Evolutionary conservation across 257 asterid species (phyloP), one percentile per base, ranked within the genome.

Genomic region (Scutellaria minor): DNA sequence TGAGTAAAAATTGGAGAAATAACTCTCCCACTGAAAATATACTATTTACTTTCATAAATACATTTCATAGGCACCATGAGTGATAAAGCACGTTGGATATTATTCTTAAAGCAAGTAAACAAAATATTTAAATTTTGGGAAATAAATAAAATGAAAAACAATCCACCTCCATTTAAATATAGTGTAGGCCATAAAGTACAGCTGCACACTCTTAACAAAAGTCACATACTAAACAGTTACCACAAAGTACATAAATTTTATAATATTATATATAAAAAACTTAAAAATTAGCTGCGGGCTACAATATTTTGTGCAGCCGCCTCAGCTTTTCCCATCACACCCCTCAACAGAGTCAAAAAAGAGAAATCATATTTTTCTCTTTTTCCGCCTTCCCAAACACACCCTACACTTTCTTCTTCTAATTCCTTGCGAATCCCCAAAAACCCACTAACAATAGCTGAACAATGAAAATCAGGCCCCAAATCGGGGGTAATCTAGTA

Each of bases 241-340:
- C 18, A 50, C 55, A 59, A 61, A 61, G 40, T 24, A 22, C 27
- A 57, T 15, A 7, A 20, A 54, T 18, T 18, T 18, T 54, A 54
- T 20, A 2, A 54, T 54, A 54, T 70, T 13, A 22, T 10, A 67
- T 64, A 64, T 42, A 35, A 69, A 39, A 68, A 54, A 22, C 50
- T 54, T 48, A 5, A 57, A 74, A 73, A 50, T 22, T 59, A 78
- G 86, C 97, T 85, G 96, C 94, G 97, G 97, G 96, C 97, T 79
- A 84, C 94, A 80, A 55, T 64, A 0, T 45, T 48, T 76, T 74
- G 73, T 84, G 90, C 91, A 84, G 88, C 90, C 96, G 83, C 97
- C 60, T 91, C 96, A 91, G 95, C 94, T 63, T 55, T 51, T 64
- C 75, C 55, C 11, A 45, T 2, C 70, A 57, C 48, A 66, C 70